Conservation (phyloP, 2,329 filamentous ascomycete species). For the Aspergillus ibericus region DNA sequence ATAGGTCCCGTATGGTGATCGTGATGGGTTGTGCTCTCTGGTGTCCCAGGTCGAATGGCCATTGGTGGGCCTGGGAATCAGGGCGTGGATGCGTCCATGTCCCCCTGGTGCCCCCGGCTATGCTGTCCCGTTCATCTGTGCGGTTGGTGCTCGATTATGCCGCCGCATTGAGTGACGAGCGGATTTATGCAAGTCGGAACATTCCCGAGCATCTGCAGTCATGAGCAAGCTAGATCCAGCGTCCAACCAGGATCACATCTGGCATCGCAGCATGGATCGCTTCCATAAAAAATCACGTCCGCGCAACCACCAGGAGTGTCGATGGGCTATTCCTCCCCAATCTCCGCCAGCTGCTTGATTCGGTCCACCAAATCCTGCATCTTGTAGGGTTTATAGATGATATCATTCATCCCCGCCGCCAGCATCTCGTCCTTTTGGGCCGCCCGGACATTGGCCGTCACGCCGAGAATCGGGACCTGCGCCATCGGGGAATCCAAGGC, state of each 20-base stretch:
- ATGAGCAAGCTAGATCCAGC: not conserved
- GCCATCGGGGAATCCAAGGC: constrained; percentile 58
- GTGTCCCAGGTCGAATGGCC: not conserved
- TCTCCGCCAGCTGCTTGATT: constrained; percentile 56
- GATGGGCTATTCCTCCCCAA: not conserved
- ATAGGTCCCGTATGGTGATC: too few species aligned
- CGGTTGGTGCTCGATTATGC: too few species aligned
- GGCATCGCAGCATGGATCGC: too few species aligned
- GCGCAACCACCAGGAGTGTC: too few species aligned
- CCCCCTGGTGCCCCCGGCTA: too few species aligned
- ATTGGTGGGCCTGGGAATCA: not conserved
- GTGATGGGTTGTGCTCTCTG: not conserved
- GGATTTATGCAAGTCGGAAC: too few species aligned
- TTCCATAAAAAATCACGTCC: too few species aligned
- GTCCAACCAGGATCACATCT: too few species aligned
- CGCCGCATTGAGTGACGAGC: too few species aligned
- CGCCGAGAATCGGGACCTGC: constrained; percentile 36
- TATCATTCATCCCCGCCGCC: constrained; percentile 72
- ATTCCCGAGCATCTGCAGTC: too few species aligned
- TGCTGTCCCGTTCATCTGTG: too few species aligned
- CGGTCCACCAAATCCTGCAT: constrained; percentile 69
- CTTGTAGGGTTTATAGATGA: constrained; percentile 79
- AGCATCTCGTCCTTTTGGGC: constrained; percentile 73
- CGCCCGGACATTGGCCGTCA: constrained; percentile 71
- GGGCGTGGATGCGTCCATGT: too few species aligned